phyloP scores from a whole-genome alignment of 2,329 filamentous ascomycete genomes.

The Penicillium capsulatum region DNA sequence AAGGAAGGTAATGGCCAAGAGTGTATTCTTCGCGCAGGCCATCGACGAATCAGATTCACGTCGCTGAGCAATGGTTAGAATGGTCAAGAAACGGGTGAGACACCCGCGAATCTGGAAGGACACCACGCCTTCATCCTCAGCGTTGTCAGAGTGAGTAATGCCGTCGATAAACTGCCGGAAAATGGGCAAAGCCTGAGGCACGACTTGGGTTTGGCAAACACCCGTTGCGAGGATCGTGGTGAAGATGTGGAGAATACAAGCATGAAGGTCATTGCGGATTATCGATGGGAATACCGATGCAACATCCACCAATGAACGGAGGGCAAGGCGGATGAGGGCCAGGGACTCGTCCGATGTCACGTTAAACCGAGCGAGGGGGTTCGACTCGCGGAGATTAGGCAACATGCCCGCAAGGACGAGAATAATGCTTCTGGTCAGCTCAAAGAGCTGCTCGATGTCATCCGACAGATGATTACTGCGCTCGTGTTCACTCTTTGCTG shows the following conservation, averaged over 20 bases:
- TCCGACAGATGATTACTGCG: slow-evolving; percentile 78
- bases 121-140: slow-evolving; percentile 45
- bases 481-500: slow-evolving; percentile 66
- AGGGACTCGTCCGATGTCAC: slow-evolving; percentile 80
- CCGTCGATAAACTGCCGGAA: slow-evolving; percentile 84
- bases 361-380: slow-evolving; percentile 64
- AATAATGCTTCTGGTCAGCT: slow-evolving; percentile 93
- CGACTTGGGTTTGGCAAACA: slow-evolving; percentile 78
- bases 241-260: slow-evolving; percentile 95
- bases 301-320: slow-evolving; percentile 87
- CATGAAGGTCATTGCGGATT: slow-evolving; percentile 93
- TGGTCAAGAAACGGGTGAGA: slow-evolving; percentile 74
- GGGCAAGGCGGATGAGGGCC: slow-evolving; percentile 69
- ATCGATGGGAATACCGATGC: slow-evolving; percentile 94
- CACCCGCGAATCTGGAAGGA: slow-evolving; percentile 76
- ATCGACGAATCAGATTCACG: slow-evolving; percentile 66
- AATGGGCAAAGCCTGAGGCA: slow-evolving; percentile 84
- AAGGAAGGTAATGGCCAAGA: slow-evolving; percentile 82
- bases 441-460: slow-evolving; percentile 96
- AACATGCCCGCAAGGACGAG: slow-evolving; percentile 83
- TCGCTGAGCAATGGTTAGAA: slow-evolving; percentile 51
- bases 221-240: slow-evolving; percentile 85
- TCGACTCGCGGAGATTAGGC: slow-evolving; percentile 60
- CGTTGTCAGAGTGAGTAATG: slow-evolving; percentile 50
- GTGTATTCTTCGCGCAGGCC: slow-evolving; percentile 85